A percentile compares a stretch with the other conserved stretches of the same genome.
Conservation (phyloP, 192 early-diverging fungal genomes). For the Diversispora epigaea region DNA sequence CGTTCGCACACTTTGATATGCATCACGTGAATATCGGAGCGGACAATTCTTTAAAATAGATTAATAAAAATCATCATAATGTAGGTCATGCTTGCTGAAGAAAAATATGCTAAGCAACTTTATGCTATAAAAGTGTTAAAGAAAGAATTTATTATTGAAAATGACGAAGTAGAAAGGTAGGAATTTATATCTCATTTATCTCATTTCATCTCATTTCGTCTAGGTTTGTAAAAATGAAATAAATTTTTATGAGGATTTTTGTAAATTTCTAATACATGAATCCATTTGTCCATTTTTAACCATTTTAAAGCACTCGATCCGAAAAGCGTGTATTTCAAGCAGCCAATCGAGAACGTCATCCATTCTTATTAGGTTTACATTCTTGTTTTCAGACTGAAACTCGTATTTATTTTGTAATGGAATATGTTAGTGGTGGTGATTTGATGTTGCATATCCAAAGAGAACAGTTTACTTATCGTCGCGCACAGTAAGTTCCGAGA, state of each 20-base stretch:
- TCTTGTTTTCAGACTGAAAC: constrained; percentile 96
- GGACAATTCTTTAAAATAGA: no score
- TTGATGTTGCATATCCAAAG: constrained; percentile 99
- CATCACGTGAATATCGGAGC: no score
- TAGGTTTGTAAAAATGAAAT: not conserved
- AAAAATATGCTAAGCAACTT: constrained; percentile 74
- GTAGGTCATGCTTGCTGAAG: constrained; percentile 93
- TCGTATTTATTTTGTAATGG: constrained; percentile 97
- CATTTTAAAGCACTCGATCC: constrained; percentile 64
- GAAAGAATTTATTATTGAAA: constrained; percentile 97
- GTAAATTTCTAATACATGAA: not conserved
- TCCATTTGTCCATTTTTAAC: not conserved
- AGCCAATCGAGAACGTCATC: constrained; percentile 87
- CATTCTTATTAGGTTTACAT: constrained; percentile 95
- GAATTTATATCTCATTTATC: not conserved
- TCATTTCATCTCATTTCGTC: not conserved
- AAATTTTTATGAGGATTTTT: not conserved
- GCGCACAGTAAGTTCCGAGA: constrained; percentile 64
- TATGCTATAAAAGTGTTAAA: constrained; percentile 99
- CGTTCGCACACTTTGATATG: constrained; percentile 35
- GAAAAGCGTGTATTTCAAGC: constrained; percentile 94
- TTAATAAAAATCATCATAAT: not conserved
- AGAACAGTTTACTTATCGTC: constrained; percentile 84
- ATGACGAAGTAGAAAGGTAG: constrained; percentile 92
- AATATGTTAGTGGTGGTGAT: constrained; percentile 96